Conservation (phyloP, 2,329 filamentous ascomycete genomes). For the Aspergillus proliferans region DNA sequence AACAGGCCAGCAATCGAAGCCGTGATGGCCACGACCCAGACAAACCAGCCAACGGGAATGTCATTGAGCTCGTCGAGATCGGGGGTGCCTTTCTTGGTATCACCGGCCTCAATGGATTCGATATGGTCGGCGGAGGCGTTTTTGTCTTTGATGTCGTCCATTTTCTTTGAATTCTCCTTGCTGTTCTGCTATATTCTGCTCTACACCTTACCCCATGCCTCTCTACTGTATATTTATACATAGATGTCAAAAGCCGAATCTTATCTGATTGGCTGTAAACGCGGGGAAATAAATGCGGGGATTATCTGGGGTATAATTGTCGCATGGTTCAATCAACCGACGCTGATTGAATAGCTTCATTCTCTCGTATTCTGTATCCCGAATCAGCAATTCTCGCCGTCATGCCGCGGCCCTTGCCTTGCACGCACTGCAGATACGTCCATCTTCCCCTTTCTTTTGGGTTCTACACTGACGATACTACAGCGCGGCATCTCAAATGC, state of each 20-base stretch:
- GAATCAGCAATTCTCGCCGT: neutral
- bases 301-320: neutral
- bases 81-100: neutral
- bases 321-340: neutral
- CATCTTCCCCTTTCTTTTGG: too few species aligned
- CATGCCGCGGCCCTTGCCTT: neutral
- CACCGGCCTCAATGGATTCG: conserved; percentile 3
- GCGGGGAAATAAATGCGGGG: neutral
- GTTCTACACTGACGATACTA: neutral
- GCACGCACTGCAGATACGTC: neutral
- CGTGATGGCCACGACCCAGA: conserved; percentile 34
- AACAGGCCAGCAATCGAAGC: conserved; percentile 27
- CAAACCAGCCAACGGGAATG: conserved; percentile 32
- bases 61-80: conserved; percentile 24
- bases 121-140: conserved; percentile 4
- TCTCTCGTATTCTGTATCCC: neutral
- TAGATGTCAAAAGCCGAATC: neutral
- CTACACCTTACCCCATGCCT: neutral
- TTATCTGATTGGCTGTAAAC: neutral
- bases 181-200: too few species aligned
- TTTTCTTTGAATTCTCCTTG: neutral
- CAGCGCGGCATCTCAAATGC: conserved; percentile 1
- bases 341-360: neutral
- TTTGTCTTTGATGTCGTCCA: conserved; percentile 1
- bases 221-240: neutral